Conservation (phyloP, 495 filamentous ascomycete species). For the Platismatia glauca region DNA sequence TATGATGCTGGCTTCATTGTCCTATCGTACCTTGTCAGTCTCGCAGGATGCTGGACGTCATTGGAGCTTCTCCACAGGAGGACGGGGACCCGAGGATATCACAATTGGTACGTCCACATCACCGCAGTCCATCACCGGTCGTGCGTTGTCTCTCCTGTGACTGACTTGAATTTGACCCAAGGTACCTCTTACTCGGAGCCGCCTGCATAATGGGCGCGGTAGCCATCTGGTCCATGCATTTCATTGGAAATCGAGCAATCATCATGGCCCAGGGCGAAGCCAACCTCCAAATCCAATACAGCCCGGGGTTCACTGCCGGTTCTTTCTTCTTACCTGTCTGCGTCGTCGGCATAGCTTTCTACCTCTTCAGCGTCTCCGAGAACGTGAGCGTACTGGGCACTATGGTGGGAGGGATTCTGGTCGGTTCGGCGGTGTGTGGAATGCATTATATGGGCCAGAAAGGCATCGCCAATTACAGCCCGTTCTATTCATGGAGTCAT, state of each 20-base stretch:
- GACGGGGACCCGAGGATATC: conserved; percentile 54
- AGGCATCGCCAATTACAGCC: conserved; percentile 69
- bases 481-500: conserved; percentile 45
- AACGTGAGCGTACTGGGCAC: conserved; percentile 49
- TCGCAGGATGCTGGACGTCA: conserved; percentile 66
- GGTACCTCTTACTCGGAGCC: conserved; percentile 61
- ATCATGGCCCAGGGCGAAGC: conserved; percentile 51
- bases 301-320: conserved; percentile 57
- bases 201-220: conserved; percentile 74
- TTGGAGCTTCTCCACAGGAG: conserved; percentile 74
- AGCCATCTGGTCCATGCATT: conserved; percentile 82
- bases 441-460: conserved; percentile 89
- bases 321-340: conserved; percentile 76
- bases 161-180: conserved; percentile 25
- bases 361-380: conserved; percentile 49
- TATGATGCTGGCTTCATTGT: conserved; percentile 58
- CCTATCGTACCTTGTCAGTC: conserved; percentile 69
- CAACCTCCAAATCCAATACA: conserved; percentile 65
- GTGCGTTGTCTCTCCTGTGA: not conserved
- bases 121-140: no score
- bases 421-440: conserved; percentile 66
- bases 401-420: conserved; percentile 52
- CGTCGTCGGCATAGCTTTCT: conserved; percentile 65
- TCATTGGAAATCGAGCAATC: conserved; percentile 75
- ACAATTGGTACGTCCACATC: conserved; percentile 52